Percentiles rank a stretch among this genome's conserved stretches.
Evolutionary conservation across 1,139 yeast genomes (phyloP).

Genomic region (Blastobotrys indianensis): DNA sequence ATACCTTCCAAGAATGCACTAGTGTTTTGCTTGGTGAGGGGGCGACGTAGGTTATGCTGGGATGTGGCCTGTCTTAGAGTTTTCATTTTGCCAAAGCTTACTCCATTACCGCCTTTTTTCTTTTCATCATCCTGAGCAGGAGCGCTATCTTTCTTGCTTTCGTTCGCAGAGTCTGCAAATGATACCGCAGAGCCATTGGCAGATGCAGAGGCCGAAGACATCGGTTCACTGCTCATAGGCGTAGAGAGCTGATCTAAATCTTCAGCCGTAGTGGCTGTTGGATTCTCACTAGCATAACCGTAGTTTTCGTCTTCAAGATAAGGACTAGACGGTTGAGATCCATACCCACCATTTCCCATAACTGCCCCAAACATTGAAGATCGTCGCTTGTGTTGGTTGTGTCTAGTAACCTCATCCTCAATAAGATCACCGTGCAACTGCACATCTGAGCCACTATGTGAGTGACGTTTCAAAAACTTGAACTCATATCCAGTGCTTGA

Average conservation of each 20-base stretch:
- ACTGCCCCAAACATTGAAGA: conserved; percentile 13
- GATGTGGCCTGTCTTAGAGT: conserved; percentile 26
- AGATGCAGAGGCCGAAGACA: background rate
- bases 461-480: conserved; percentile 10
- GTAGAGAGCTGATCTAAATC: no score
- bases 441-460: conserved; percentile 8
- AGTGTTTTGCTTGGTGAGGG: conserved; percentile 44
- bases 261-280: no score
- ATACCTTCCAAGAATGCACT: conserved; percentile 95
- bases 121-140: background rate
- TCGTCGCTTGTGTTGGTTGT: conserved; percentile 10
- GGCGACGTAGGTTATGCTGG: conserved; percentile 26
- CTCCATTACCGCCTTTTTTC: background rate
- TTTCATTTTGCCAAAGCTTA: conserved; percentile 16
- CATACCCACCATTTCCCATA: conserved; percentile 13
- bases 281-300: no score
- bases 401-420: conserved; percentile 4
- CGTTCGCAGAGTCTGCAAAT: background rate
- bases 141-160: background rate
- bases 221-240: no score
- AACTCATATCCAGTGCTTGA: conserved; percentile 1
- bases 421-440: conserved; percentile 7
- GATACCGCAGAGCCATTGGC: background rate
- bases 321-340: conserved; percentile 14
- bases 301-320: no score